Conservation (phyloP, 257 asterid species). For the Vinca minor region DNA sequence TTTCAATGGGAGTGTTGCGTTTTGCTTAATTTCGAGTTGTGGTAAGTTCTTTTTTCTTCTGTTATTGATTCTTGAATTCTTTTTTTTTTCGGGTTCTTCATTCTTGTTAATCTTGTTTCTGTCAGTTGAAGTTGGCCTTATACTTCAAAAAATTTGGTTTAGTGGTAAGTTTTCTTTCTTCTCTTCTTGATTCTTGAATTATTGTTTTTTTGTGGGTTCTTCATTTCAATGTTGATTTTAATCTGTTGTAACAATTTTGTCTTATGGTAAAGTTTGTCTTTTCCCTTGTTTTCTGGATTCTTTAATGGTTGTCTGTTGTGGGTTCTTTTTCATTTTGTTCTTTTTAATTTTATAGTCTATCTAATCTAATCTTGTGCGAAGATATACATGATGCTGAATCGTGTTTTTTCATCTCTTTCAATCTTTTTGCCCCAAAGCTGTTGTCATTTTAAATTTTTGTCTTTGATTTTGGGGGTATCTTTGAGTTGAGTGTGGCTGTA, state of each 20-base stretch:
- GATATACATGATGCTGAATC: background rate
- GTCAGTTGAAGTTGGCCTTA: background rate
- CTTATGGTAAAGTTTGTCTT: no score
- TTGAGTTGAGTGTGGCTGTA: background rate
- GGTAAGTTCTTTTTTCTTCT: background rate
- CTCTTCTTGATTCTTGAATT: background rate
- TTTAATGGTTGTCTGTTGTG: background rate
- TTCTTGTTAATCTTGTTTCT: background rate
- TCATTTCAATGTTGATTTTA: no score
- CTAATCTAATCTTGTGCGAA: no score
- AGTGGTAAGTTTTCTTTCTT: conserved; percentile 1
- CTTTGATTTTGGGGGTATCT: background rate
- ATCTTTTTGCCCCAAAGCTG: background rate
- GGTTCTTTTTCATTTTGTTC: background rate
- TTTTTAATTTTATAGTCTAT: background rate
- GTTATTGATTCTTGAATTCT: background rate
- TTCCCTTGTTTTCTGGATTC: background rate
- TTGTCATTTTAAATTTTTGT: background rate
- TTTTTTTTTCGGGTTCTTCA: background rate
- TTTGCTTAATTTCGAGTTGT: background rate
- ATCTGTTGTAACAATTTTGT: no score
- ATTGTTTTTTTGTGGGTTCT: conserved; percentile 5
- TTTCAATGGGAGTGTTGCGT: background rate
- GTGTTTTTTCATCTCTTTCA: background rate
- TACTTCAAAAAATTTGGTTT: background rate